These are phyloP conservation scores for Ogataea angusta DNA, from an alignment of 805 yeast species.

Conservation along the genomic window DNA sequence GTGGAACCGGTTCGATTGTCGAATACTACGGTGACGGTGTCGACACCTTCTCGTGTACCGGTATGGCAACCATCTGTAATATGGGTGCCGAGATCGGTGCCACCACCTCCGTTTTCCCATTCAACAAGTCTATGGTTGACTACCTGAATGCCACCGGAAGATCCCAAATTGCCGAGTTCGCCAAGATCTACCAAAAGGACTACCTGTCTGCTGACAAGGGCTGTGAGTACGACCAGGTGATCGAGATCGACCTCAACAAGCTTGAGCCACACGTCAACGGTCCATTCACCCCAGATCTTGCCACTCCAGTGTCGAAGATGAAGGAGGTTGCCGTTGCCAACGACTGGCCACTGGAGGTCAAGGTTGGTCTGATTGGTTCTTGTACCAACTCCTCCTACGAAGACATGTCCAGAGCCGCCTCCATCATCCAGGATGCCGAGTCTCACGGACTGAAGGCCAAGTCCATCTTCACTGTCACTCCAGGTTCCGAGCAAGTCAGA, in stretches of 20 bases:
- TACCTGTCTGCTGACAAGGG: slow-evolving; percentile 79
- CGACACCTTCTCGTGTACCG: slow-evolving; percentile 88
- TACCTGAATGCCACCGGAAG: slow-evolving; percentile 84
- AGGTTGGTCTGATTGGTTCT: slow-evolving; percentile 95
- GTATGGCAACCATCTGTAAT: slow-evolving; percentile 99
- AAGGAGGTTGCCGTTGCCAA: slow-evolving; percentile 65
- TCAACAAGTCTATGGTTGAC: slow-evolving; percentile 46
- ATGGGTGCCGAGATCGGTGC: slow-evolving; percentile 99
- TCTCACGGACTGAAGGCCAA: slow-evolving; percentile 84
- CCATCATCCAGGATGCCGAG: slow-evolving; percentile 84
- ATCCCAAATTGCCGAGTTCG: slow-evolving; percentile 77
- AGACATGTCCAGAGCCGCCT: slow-evolving; percentile 96
- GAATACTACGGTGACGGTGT: slow-evolving; percentile 98
- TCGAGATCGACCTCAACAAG: slow-evolving; percentile 81
- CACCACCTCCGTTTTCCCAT: slow-evolving; percentile 96
- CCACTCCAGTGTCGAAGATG: slow-evolving; percentile 86
- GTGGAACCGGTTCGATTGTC: slow-evolving; percentile 96
- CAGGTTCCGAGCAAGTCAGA: slow-evolving; percentile 97
- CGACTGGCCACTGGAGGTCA: slow-evolving; percentile 82
- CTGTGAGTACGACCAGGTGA: slow-evolving; percentile 86
- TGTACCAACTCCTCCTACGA: slow-evolving; percentile 98
- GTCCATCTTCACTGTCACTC: slow-evolving; percentile 91
- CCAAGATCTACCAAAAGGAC: slow-evolving; percentile 43
- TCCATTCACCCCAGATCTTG: slow-evolving; percentile 97
- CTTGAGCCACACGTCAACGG: slow-evolving; percentile 96